Percentiles rank a stretch among this genome's conserved stretches.
Conservation (phyloP, 177 flowering plant species). For the Vitis hybrid region DNA sequence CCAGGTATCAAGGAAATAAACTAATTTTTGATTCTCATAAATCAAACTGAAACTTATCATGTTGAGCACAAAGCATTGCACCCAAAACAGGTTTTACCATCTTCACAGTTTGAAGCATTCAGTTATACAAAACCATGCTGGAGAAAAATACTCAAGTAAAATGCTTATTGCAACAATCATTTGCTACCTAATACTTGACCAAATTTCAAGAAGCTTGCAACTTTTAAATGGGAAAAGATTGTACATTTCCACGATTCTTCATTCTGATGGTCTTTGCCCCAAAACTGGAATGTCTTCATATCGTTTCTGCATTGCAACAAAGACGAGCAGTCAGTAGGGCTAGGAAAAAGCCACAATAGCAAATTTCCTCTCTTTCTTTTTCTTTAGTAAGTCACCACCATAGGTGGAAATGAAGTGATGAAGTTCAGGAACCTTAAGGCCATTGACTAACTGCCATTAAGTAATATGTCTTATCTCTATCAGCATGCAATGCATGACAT, state of each 20-base stretch:
- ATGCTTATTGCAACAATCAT: constrained; percentile 20
- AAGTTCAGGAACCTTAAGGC: too few relatives aligned
- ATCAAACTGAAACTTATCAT: too few relatives aligned
- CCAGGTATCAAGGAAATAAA: too few relatives aligned
- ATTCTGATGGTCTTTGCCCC: constrained; percentile 56
- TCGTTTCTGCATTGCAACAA: constrained; percentile 45
- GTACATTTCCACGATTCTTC: constrained; percentile 9
- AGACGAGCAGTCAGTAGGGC: background rate
- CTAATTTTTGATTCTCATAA: too few relatives aligned
- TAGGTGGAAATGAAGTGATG: too few relatives aligned
- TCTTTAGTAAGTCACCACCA: too few relatives aligned
- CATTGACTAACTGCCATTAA: too few relatives aligned
- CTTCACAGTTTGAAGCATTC: background rate
- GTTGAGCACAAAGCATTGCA: too few relatives aligned
- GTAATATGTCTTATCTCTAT: too few relatives aligned
- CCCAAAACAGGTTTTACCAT: background rate
- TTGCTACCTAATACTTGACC: constrained; percentile 1
- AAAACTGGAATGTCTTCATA: constrained; percentile 61
- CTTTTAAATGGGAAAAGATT: background rate
- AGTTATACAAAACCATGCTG: background rate
- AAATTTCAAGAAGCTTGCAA: constrained; percentile 1
- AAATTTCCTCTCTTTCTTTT: too few relatives aligned
- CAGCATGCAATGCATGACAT: too few relatives aligned
- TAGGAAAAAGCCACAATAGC: background rate
- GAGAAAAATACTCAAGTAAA: background rate